These are phyloP conservation scores for Coemansia sp. DNA, from an alignment of 192 early-diverging fungal genomes.

Conservation along the genomic window DNA sequence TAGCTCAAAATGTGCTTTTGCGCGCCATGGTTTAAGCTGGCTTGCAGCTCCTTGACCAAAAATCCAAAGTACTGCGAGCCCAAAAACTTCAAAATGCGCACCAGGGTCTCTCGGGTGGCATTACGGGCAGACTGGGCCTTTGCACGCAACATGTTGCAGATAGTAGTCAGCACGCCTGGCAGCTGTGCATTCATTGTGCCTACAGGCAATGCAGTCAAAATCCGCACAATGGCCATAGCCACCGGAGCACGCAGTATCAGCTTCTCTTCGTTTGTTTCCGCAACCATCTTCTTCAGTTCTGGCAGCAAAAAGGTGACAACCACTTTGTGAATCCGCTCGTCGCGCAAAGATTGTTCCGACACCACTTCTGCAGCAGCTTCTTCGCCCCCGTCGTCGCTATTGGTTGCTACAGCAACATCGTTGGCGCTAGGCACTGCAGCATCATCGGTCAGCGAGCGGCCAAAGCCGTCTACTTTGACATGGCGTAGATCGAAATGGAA, in stretches of 20 bases:
- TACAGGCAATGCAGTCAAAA: constrained; percentile 79
- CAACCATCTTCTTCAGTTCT: constrained; percentile 72
- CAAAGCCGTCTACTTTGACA: constrained; percentile 53
- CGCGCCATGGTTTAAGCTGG: constrained; percentile 77
- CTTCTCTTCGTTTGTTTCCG: constrained; percentile 69
- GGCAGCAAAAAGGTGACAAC: constrained; percentile 82
- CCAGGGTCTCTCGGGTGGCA: constrained; percentile 77
- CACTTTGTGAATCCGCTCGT: constrained; percentile 65
- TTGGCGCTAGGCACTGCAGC: not conserved
- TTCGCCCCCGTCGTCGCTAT: constrained; percentile 19
- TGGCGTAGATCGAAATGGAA: constrained; percentile 88
- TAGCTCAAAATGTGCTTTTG: constrained; percentile 94
- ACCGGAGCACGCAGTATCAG: constrained; percentile 81
- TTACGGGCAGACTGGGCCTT: constrained; percentile 80
- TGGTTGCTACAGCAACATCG: not conserved
- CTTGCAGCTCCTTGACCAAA: constrained; percentile 79
- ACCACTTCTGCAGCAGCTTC: constrained; percentile 3
- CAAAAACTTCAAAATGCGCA: constrained; percentile 81
- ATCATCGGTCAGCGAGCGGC: constrained; percentile 14
- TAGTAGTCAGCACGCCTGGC: constrained; percentile 79
- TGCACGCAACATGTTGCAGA: constrained; percentile 84
- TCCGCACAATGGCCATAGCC: constrained; percentile 76
- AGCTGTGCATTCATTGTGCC: constrained; percentile 74
- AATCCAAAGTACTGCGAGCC: constrained; percentile 84
- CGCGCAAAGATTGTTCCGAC: not conserved